These are phyloP conservation scores for Lasiosphaeriaceae sp. DNA, from an alignment of 495 filamentous ascomycete species.

Conservation along the genomic window DNA sequence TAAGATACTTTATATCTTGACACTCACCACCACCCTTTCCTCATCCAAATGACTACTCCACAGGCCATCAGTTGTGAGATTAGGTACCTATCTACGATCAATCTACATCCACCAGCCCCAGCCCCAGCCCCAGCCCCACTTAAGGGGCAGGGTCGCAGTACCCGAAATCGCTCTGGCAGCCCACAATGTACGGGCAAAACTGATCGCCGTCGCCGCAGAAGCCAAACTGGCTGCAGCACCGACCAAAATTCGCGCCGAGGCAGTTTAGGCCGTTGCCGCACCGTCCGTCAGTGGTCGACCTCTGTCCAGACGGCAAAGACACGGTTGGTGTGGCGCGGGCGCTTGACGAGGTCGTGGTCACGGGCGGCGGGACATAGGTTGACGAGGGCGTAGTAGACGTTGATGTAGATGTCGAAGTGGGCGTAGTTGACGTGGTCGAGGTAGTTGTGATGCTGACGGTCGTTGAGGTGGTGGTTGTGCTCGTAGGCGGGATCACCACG, in stretches of 20 bases:
- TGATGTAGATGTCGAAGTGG: slow-evolving; percentile 3
- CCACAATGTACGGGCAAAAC: slow-evolving; percentile 39
- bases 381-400: not conserved
- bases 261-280: slow-evolving; percentile 28
- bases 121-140: not conserved
- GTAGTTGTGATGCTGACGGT: slow-evolving; percentile 1
- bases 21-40: too few species aligned
- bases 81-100: too few species aligned
- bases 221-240: slow-evolving; percentile 37
- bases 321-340: slow-evolving; percentile 10
- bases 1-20: too few species aligned
- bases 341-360: not conserved
- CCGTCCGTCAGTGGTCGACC: slow-evolving; percentile 22
- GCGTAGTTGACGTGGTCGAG: not conserved
- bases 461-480: slow-evolving; percentile 6
- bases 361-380: slow-evolving; percentile 6
- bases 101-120: too few species aligned
- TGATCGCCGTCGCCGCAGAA: slow-evolving; percentile 41
- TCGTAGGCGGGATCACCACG: not conserved
- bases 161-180: slow-evolving; percentile 31
- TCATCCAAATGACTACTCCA: too few species aligned
- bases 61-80: too few species aligned
- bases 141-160: slow-evolving; percentile 22
- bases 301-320: slow-evolving; percentile 18
- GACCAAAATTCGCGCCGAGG: slow-evolving; percentile 21